phyloP scores from a whole-genome alignment of 495 filamentous ascomycete genomes.

The Penicillium parvum region DNA sequence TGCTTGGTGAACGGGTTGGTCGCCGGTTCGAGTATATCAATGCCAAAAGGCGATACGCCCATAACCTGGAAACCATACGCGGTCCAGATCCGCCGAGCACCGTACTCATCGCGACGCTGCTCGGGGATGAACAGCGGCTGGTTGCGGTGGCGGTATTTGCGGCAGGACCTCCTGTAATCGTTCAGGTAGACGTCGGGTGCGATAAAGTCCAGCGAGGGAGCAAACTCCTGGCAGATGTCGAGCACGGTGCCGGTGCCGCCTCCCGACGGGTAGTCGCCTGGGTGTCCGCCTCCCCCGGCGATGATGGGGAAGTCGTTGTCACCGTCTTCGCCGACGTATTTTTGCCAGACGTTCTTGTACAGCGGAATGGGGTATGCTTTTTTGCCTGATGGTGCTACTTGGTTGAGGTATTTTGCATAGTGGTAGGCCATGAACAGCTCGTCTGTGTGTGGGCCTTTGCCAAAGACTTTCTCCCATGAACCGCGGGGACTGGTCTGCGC shows the following conservation, averaged over 20 bases:
- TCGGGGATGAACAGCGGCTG: constrained; percentile 51
- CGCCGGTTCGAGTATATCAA: constrained; percentile 38
- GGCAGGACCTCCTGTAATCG: constrained; percentile 39
- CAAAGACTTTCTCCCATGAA: constrained; percentile 40
- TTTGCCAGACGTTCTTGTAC: constrained; percentile 48
- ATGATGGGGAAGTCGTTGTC: constrained; percentile 33
- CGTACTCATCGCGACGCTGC: constrained; percentile 46
- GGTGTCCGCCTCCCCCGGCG: constrained; percentile 38
- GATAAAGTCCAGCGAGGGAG: constrained; percentile 45
- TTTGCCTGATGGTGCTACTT: constrained; percentile 42
- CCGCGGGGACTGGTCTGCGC: constrained; percentile 10
- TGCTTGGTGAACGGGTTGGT: constrained; percentile 35
- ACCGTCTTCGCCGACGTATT: constrained; percentile 28
- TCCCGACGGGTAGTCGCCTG: constrained; percentile 47
- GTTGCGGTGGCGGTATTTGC: constrained; percentile 39
- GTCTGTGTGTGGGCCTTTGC: constrained; percentile 34
- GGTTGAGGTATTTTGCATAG: constrained; percentile 39
- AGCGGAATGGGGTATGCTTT: constrained; percentile 39
- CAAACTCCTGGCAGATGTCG: constrained; percentile 42
- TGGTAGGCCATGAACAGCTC: constrained; percentile 52
- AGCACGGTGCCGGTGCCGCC: constrained; percentile 36
- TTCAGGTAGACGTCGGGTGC: constrained; percentile 46
- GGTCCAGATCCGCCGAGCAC: constrained; percentile 40
- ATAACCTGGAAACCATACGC: constrained; percentile 43
- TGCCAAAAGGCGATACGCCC: constrained; percentile 43